Conservation (phyloP, 2,329 filamentous ascomycete species). For the Coccinonectria pachysandricola region DNA sequence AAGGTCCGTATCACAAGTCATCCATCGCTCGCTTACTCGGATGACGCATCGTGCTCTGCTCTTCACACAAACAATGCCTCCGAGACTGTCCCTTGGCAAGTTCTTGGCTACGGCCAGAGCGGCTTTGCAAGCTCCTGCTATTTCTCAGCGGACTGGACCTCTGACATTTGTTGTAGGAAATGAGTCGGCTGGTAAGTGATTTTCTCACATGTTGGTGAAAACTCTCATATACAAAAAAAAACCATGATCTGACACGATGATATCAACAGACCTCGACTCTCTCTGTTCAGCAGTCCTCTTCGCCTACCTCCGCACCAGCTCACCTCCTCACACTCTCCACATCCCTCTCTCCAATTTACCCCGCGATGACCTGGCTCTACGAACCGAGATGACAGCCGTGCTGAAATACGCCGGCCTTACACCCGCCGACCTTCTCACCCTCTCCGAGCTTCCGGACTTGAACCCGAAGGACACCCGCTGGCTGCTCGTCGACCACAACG, state of each 20-base stretch:
- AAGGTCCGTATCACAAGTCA: too few relatives aligned
- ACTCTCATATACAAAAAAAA: not conserved
- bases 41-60: too few relatives aligned
- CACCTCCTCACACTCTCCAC: slow-evolving; percentile 45
- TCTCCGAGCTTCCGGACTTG: slow-evolving; percentile 40
- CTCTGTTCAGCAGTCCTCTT: slow-evolving; percentile 64
- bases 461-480: slow-evolving; percentile 49
- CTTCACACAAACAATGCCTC: too few relatives aligned
- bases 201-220: too few relatives aligned
- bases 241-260: not conserved
- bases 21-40: too few relatives aligned
- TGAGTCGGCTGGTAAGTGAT: slow-evolving; percentile 49
- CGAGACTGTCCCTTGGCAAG: slow-evolving; percentile 31
- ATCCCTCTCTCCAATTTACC: slow-evolving; percentile 66
- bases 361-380: slow-evolving; percentile 56
- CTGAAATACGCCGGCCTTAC: slow-evolving; percentile 50
- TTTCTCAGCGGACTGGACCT: slow-evolving; percentile 33
- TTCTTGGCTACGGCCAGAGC: slow-evolving; percentile 43
- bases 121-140: slow-evolving; percentile 34
- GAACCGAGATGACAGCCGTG: slow-evolving; percentile 61
- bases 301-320: slow-evolving; percentile 60
- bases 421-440: slow-evolving; percentile 52
- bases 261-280: slow-evolving; percentile 60
- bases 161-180: slow-evolving; percentile 57
- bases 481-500: slow-evolving; percentile 75